These are phyloP conservation scores for Nepenthes mirabilis DNA, from an alignment of 148 eudicot species.

Conservation along the genomic window DNA sequence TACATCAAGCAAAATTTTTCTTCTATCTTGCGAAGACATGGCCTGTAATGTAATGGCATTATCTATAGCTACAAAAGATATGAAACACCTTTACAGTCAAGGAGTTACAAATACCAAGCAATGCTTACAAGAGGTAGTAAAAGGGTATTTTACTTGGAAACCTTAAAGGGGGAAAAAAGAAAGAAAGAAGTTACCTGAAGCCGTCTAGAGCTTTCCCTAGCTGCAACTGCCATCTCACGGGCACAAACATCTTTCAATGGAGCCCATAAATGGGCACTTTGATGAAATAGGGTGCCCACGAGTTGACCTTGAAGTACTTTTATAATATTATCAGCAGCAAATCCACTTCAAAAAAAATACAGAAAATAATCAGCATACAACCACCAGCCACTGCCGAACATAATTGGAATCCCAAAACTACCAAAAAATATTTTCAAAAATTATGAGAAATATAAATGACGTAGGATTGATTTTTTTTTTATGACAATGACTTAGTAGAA, in stretches of 20 bases:
- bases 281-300: slow-evolving; percentile 84
- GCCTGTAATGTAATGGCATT: slow-evolving; percentile 32
- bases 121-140: neutral
- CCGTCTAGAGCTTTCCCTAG: slow-evolving; percentile 75
- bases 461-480: too few relatives aligned
- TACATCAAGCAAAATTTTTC: slow-evolving; percentile 52
- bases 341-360: slow-evolving; percentile 43
- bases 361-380: neutral
- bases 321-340: slow-evolving; percentile 52
- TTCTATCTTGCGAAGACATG: slow-evolving; percentile 60
- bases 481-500: too few relatives aligned
- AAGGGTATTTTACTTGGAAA: neutral
- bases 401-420: too few relatives aligned
- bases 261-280: slow-evolving; percentile 55
- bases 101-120: neutral
- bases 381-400: slow-evolving; percentile 1
- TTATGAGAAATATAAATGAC: too few relatives aligned
- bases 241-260: slow-evolving; percentile 42
- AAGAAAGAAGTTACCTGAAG: slow-evolving; percentile 53
- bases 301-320: slow-evolving; percentile 66
- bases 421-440: too few relatives aligned
- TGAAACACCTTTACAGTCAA: neutral
- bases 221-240: slow-evolving; percentile 89
- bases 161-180: neutral
- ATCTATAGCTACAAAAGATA: neutral